Evolutionary conservation across 495 filamentous ascomycete genomes (phyloP), one percentile per base, ranked within the genome.

Genomic region (Acidomyces sp.): DNA sequence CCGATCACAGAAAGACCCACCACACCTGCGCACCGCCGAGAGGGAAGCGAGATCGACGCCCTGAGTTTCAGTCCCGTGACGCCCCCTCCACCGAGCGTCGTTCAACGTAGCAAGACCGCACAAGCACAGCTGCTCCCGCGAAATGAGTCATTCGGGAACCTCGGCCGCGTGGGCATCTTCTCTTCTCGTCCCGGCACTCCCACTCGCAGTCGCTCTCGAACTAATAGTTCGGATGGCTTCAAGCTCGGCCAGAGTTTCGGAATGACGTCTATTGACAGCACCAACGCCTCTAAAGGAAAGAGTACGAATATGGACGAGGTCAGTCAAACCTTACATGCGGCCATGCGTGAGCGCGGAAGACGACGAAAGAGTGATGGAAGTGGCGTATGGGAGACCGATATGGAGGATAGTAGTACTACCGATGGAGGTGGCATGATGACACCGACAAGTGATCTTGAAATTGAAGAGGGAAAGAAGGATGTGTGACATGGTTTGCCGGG

Each of bases 91-190:
- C 48, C 31, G 3, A 4, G 18, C 3, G 12, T 31, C n/a, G 15
- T 21, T 3, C 16, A 28, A 10, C 24, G 39, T 27, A 21, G 13
- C 12, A 32, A 21, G 3, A 25, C 30, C 15, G 39, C 43, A 1
- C 37, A 16, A 22, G 17, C 21, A 9, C 67, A 67, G 32, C 60
- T 69, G 33, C 61, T 97, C 6, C 88, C 90, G 7, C 73, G 80
- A 21, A 94, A 93, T 62, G 90, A 97, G 57, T 85, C 80, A 3
- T 93, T 96, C 64, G 75, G 77, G 51, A 85, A 95, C 50, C 76
- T 97, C 19, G 77, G 80, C 11, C 74, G 72, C 39, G 80, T 90
- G 45, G 82, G 79, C 33, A 76, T 97, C 57, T 97, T 95, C 54
- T 82, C 88, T 2, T 86, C 81, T 21, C 68, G 84, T 22, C 88